These are phyloP conservation scores for Arthrobotrys sphaeroides DNA, from an alignment of 2,329 filamentous ascomycete genomes.

Conservation along the genomic window DNA sequence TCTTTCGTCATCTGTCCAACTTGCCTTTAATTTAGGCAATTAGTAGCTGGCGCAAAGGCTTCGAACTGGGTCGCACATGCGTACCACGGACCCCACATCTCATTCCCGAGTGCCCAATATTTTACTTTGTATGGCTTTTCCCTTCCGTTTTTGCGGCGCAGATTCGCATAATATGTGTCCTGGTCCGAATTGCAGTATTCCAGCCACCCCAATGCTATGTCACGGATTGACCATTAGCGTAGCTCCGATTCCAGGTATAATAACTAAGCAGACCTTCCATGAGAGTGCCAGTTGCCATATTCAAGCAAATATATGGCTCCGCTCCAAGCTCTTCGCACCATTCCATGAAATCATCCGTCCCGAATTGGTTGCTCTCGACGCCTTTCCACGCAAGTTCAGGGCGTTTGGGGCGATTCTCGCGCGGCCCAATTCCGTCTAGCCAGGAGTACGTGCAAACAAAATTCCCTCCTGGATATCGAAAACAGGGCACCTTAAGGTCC, in stretches of 20 bases:
- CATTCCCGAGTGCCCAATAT: conserved; percentile 87
- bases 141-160: conserved; percentile 78
- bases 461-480: conserved; percentile 84
- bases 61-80: not conserved
- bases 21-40: conserved; percentile 62
- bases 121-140: conserved; percentile 80
- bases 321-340: conserved; percentile 79
- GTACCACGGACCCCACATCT: conserved; percentile 63
- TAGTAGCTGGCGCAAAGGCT: not conserved
- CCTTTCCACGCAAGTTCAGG: conserved; percentile 83
- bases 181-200: conserved; percentile 85
- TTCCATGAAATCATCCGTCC: conserved; percentile 85
- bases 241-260: conserved; percentile 55
- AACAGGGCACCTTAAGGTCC: conserved; percentile 78
- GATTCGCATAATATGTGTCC: conserved; percentile 82
- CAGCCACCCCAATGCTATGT: conserved; percentile 76
- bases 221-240: conserved; percentile 60
- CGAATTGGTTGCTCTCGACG: conserved; percentile 79
- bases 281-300: conserved; percentile 78
- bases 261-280: conserved; percentile 52
- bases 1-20: conserved; percentile 75
- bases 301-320: conserved; percentile 81
- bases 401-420: conserved; percentile 72
- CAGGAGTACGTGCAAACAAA: conserved; percentile 87
- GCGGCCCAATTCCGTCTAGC: conserved; percentile 80